A percentile compares a stretch with the other conserved stretches of the same genome.
Evolutionary conservation across 2,329 filamentous ascomycete genomes (phyloP).

Genomic region (Penicillium griseofulvum): DNA sequence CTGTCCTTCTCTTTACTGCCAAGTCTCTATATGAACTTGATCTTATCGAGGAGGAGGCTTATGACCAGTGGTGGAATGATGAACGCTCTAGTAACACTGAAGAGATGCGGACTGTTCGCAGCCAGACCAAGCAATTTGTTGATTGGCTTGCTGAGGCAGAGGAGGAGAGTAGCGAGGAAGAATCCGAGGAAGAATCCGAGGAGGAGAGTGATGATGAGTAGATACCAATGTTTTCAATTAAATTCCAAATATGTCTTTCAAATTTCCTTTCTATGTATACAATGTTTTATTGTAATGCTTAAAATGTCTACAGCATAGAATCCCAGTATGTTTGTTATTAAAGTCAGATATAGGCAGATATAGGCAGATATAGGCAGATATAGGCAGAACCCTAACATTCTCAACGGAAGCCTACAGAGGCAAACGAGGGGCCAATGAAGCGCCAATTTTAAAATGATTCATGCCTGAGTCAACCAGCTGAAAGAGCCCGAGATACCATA

Average conservation of each 20-base stretch:
- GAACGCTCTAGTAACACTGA: conserved; percentile 65
- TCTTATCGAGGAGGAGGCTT: conserved; percentile 82
- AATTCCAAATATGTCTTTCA: neutral
- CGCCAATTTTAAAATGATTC: neutral
- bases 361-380: no score
- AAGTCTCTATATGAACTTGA: conserved; percentile 85
- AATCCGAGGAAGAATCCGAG: conserved; percentile 44
- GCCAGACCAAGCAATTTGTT: conserved; percentile 73
- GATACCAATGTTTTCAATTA: conserved; percentile 1
- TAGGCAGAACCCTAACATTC: no score
- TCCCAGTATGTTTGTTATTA: neutral
- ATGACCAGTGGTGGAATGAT: conserved; percentile 85
- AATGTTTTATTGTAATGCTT: neutral
- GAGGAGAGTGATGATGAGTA: conserved; percentile 40
- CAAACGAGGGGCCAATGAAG: neutral
- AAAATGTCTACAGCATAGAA: no score
- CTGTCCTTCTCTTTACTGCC: conserved; percentile 71
- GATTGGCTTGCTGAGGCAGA: conserved; percentile 79
- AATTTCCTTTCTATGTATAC: neutral
- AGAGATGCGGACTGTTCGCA: conserved; percentile 67
- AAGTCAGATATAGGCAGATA: neutral
- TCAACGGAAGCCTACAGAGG: neutral
- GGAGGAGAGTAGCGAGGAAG: conserved; percentile 66
- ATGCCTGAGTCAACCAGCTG: neutral
- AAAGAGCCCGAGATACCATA: neutral